Percentiles rank a stretch among this genome's conserved stretches.
phyloP scores from a whole-genome alignment of 208 protist species.

The Blastocrithidia nonstop region DNA sequence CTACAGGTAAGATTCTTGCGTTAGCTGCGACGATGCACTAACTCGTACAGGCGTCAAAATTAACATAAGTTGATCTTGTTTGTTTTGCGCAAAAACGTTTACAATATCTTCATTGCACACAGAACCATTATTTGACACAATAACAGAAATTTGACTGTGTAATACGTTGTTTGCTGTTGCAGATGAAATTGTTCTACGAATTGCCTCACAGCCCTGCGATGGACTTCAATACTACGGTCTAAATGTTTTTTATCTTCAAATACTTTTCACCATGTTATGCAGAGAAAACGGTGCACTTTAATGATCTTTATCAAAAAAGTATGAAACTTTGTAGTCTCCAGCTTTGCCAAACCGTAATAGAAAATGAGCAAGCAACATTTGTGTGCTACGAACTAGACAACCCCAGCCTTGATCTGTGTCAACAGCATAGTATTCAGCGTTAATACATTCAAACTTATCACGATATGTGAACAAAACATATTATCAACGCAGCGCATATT shows the following conservation, averaged over 20 bases:
- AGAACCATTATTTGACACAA: conserved; percentile 21
- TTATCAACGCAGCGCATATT: conserved; percentile 9
- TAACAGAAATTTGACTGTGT: conserved; percentile 17
- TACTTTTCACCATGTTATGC: conserved; percentile 35
- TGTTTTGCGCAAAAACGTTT: conserved; percentile 1
- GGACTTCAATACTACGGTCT: conserved; percentile 55
- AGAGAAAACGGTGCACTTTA: conserved; percentile 39
- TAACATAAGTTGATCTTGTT: conserved; percentile 18
- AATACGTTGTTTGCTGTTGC: conserved; percentile 16
- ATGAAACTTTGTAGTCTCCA: conserved; percentile 14
- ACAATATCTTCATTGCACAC: conserved; percentile 29
- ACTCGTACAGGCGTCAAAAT: conserved; percentile 41
- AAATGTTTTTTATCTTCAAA: conserved; percentile 19
- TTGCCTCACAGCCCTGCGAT: conserved; percentile 53
- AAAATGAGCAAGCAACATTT: conserved; percentile 75
- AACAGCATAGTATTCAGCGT: conserved; percentile 5
- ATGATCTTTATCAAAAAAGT: conserved; percentile 26
- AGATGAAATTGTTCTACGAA: conserved; percentile 24
- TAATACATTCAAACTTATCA: conserved; percentile 29
- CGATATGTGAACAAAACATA: conserved; percentile 69
- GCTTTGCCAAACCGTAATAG: conserved; percentile 17
- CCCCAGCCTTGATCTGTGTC: conserved; percentile 66
- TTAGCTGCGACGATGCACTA: conserved; percentile 15
- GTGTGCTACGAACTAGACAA: conserved; percentile 52
- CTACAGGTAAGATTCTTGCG: conserved; percentile 32